A percentile compares a stretch with the other conserved stretches of the same genome.
Evolutionary conservation across 306 rosid species (phyloP).

Genomic region (Albizia julibrissin): DNA sequence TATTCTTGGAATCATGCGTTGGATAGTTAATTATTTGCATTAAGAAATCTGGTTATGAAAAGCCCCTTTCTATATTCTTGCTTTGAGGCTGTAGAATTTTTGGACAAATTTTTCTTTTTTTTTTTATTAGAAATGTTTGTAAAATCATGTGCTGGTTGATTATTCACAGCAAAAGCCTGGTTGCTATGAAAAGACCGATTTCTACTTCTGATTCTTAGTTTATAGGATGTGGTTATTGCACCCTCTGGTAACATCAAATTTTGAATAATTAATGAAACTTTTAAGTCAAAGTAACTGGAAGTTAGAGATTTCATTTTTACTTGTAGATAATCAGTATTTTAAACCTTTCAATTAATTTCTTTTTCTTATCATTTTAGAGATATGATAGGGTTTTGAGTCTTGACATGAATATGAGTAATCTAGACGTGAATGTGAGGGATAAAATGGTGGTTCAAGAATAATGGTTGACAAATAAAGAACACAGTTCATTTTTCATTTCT

Average conservation of each 20-base stretch:
- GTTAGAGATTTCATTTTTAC: too few relatives aligned
- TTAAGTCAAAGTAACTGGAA: too few relatives aligned
- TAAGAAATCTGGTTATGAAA: constrained; percentile 5
- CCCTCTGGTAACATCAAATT: not conserved
- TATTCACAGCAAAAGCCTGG: not conserved
- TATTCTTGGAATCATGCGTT: not conserved
- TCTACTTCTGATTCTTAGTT: not conserved
- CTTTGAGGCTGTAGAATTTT: not conserved
- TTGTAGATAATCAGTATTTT: too few relatives aligned
- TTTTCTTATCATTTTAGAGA: too few relatives aligned
- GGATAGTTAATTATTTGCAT: not conserved
- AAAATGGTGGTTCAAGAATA: not conserved
- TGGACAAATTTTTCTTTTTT: not conserved
- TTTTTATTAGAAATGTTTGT: not conserved
- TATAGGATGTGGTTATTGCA: constrained; percentile 7
- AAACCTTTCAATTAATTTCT: too few relatives aligned
- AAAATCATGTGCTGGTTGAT: not conserved
- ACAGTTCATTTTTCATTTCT: not conserved
- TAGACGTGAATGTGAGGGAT: not conserved
- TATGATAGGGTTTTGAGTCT: too few relatives aligned
- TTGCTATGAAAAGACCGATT: not conserved
- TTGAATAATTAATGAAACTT: not conserved
- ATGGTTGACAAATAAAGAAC: not conserved
- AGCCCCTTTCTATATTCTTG: not conserved
- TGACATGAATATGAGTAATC: too few relatives aligned